Base-by-base conservation (phyloP, 495 filamentous ascomycete species). In the Rostrohypoxylon terebratum region DNA sequence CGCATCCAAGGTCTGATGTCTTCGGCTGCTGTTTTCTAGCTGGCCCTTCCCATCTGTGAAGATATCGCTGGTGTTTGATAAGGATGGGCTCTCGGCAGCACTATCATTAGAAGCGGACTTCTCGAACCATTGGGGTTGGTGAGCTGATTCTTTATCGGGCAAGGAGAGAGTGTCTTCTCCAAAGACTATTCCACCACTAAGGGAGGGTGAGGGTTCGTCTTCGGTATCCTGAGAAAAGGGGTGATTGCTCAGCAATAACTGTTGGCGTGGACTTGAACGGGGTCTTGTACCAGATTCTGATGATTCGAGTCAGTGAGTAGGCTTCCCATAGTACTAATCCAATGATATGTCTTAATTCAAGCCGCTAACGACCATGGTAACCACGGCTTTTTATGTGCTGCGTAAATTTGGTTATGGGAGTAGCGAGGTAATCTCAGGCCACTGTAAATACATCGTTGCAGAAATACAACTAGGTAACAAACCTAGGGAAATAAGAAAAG, bases 1-100 rank as follows among this genome's bases (percentile, higher is more conserved):
- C 8, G 78, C 71, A 31, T 80, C 77, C 10, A 79, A 64, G 0
- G 73, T 70, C 42, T 70, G 63, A 34, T 77, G 77, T 23, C 51
- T 57, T 50, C 72, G 72, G 13, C 71, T 75, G 62, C 79, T 77
- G 2, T 84, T 63, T 57, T 81, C 78, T 8, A 81, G 77, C 48
- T 81, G 75, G 55, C 81, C 84, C 11, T 82, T 64, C 9, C 83
- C 86, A 62, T 87, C 85, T 3, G 84, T 84, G 64, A 88, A 88
- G 20, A 88, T 83, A 65, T 87, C 77, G 8, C 76, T 81, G 20
- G 60, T 61, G 42, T 82, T 82, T 0, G 80, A 47, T 77, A 79
- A 14, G 76, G 81, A 33, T 77, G 82, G 5, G 75, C 74, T 63
- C 74, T 51, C 78, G 76, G 36, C 77, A 68, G 13, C 75, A 81